Evolutionary conservation across 2,329 filamentous ascomycete species (phyloP), one percentile per base, ranked within the genome.

Genomic region (Colletotrichum lini): DNA sequence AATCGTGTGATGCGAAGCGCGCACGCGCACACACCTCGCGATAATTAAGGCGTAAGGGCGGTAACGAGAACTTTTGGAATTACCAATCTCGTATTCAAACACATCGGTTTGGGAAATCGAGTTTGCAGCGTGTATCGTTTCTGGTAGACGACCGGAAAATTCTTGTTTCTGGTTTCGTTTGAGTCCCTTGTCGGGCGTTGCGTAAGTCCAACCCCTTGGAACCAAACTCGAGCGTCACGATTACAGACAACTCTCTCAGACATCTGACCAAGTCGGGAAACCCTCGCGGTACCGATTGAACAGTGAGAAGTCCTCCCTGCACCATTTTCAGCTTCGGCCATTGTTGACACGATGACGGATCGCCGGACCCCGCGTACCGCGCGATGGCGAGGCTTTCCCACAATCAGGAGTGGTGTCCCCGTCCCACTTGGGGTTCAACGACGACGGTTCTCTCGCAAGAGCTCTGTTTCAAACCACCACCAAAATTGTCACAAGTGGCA

Each of bases 341-440:
- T 18, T 23, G n/a, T 12, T 6, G 30, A 40, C 30, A 26, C 23
- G 26, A 47, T 54, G 13, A 6, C 23, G 18, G 52, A 26, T n/a
- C 15, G 9, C 40, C 38, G 35, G n/a, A 18, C 13, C 42, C 38
- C 26, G 26, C 26, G 26, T 30, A 16, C 26, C 38, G 30, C 53
- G 44, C 60, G 52, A 42, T 57, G 18, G 15, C 26, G 66, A 26
- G 60, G 45, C 63, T 59, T 67, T 61, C 9, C 18, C 18, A 54
- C n/a, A 38, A 5, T 35, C 53, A 65, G 53, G 63, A 70, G 67
- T 35, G 30, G 30, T 35, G 30, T 35, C 30, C 30, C 8, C 30
- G 30, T 70, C 54, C 56, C 63, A 61, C 67, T 70, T 67, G 62
- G 66, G 61, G 54, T 47, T 69, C 21, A 59, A 65, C 66, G 35